phyloP scores from a whole-genome alignment of 1,284 basidiomycete genomes.

The Lentinus polychrous region DNA sequence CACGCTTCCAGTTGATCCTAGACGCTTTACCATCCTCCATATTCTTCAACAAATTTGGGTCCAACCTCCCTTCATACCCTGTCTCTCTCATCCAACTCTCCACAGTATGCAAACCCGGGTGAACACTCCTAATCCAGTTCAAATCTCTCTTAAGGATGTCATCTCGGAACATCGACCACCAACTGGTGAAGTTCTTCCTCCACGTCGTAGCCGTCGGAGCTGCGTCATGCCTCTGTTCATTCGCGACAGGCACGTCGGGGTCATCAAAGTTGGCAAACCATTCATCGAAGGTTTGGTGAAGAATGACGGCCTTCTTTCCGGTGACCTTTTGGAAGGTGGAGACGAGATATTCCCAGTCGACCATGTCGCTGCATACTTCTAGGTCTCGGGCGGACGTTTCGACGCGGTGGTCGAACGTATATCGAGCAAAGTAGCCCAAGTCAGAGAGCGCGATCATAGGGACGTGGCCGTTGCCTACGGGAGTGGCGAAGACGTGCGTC shows the following conservation, averaged over 20 bases:
- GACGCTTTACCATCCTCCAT: conserved; percentile 13
- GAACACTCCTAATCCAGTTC: conserved; percentile 29
- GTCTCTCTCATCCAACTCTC: conserved; percentile 15
- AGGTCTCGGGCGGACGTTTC: conserved; percentile 35
- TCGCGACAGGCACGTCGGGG: conserved; percentile 30
- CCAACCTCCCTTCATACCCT: conserved; percentile 10
- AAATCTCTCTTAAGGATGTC: conserved; percentile 33
- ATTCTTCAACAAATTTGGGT: conserved; percentile 13
- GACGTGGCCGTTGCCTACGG: conserved; percentile 21
- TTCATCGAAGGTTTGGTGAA: conserved; percentile 32
- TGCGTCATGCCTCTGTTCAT: conserved; percentile 9
- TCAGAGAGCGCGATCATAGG: conserved; percentile 27
- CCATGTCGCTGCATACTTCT: conserved; percentile 36
- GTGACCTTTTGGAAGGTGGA: conserved; percentile 38
- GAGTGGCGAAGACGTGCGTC: conserved; percentile 22
- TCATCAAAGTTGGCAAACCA: conserved; percentile 31
- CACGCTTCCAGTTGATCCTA: no score
- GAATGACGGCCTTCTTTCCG: conserved; percentile 32
- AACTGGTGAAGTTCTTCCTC: conserved; percentile 30
- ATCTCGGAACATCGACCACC: conserved; percentile 32
- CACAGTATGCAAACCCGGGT: conserved; percentile 19
- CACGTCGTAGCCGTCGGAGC: conserved; percentile 25
- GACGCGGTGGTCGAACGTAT: conserved; percentile 36
- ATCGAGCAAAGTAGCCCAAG: conserved; percentile 29
- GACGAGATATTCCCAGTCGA: conserved; percentile 37